phyloP scores from a whole-genome alignment of 306 rosid species.

The Gynostemma pentaphyllum region DNA sequence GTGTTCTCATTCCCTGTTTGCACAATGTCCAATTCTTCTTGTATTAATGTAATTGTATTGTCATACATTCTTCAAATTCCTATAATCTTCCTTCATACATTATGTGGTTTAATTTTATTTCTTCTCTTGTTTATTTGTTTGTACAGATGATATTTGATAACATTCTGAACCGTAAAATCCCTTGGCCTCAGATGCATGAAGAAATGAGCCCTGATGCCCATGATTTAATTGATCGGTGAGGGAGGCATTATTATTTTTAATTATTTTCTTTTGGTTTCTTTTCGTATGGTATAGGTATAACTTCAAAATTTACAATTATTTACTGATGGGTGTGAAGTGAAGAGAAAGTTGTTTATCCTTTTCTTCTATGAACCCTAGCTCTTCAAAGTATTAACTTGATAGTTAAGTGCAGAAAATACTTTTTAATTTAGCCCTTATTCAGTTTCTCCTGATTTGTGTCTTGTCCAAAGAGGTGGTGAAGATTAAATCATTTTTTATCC shows the following conservation, averaged over 20 bases:
- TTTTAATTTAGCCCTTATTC: not conserved
- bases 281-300: no score
- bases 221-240: constrained; percentile 88
- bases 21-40: no score
- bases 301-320: no score
- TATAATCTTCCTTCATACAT: not conserved
- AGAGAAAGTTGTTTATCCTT: no score
- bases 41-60: no score
- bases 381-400: not conserved
- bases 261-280: not conserved
- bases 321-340: no score
- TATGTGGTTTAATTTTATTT: not conserved
- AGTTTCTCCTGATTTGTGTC: not conserved
- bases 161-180: constrained; percentile 85
- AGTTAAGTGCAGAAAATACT: not conserved
- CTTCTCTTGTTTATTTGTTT: constrained; percentile 10
- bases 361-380: not conserved
- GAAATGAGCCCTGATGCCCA: constrained; percentile 87
- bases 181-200: constrained; percentile 81
- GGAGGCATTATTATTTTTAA: constrained; percentile 11
- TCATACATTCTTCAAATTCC: not conserved
- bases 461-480: not conserved
- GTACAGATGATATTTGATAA: constrained; percentile 85
- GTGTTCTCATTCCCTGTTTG: no score
- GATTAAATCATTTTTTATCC: not conserved